Base-by-base conservation (phyloP, 257 asterid species). In the Solanum peruvianum region DNA sequence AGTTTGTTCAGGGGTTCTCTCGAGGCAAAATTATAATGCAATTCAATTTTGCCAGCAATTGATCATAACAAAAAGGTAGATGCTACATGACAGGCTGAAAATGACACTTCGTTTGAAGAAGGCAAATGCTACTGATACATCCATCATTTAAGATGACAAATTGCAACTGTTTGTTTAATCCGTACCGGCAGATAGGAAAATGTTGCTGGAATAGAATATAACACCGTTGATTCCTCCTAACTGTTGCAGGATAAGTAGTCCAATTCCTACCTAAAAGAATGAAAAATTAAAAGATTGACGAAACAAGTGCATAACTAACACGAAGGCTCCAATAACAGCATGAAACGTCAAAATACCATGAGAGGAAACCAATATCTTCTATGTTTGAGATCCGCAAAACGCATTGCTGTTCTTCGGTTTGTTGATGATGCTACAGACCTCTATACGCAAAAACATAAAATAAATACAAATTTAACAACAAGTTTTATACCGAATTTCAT, bases 351-450 rank as follows among this genome's bases (percentile, higher is more conserved):
- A 75, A 70, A 31, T 84, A 96, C 99, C 99, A 96, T 94, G 39
- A 96, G 91, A 73, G 99, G 99, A 20, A 94, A 92, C 99, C 99
- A 96, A 89, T 96, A 96, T 96, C 99, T 91, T 93, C 92, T 93
- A 88, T 90, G 88, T 90, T 93, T 93, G 87, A 96, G 93, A 83
- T 96, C 99, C 6, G 95, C 96, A 45, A 96, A 95, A 76, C 92
- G 94, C 52, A 96, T 91, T 60, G 98, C 87, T 27, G 96, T 85
- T 92, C 98, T 93, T 91, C 98, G 92, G 91, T 87, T 94, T n/a
- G 98, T 88, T 89, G 99, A 89, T 88, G 96, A 89, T 86, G 96
- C 97, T 69, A 96, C 95, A 62, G 99, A 94, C 85, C 98, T 93
- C 99, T 96, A 42, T 47, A 90, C 86, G 89, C 84, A 41, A 67